phyloP scores from a whole-genome alignment of 306 rosid genomes.

The Corylus heterophylla region DNA sequence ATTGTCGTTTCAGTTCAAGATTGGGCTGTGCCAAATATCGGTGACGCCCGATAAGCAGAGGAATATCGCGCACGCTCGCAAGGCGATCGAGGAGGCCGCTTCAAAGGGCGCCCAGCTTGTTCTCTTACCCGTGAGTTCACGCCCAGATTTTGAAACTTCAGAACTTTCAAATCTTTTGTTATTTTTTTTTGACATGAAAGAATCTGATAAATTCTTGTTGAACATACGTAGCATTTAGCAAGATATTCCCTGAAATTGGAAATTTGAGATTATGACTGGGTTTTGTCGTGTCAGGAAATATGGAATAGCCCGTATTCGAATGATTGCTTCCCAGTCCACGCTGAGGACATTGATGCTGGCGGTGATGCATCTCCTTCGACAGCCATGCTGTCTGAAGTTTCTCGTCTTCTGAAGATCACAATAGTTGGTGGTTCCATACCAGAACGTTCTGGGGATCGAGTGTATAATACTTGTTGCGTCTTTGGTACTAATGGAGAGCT shows the following conservation, averaged over 20 bases:
- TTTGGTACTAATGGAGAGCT: constrained; percentile 79
- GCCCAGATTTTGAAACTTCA: not conserved
- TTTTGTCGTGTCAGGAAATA: constrained; percentile 59
- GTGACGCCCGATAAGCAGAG: constrained; percentile 77
- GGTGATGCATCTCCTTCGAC: constrained; percentile 90
- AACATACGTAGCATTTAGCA: not conserved
- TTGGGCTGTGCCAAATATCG: constrained; percentile 80
- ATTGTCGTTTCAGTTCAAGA: constrained; percentile 59
- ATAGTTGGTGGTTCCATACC: constrained; percentile 90
- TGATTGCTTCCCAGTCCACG: constrained; percentile 78
- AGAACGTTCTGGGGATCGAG: constrained; percentile 68
- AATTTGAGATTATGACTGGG: not conserved
- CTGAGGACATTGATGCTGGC: constrained; percentile 87
- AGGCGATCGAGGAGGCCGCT: constrained; percentile 82
- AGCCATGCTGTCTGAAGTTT: constrained; percentile 80
- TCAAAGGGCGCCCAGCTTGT: constrained; percentile 77
- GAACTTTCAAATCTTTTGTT: not conserved
- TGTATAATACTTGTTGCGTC: constrained; percentile 86
- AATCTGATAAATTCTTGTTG: not conserved
- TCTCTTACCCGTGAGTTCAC: constrained; percentile 67
- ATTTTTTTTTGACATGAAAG: not conserved
- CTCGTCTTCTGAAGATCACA: constrained; percentile 72
- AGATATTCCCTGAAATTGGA: not conserved
- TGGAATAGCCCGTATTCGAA: constrained; percentile 94
- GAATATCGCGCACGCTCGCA: constrained; percentile 78